Evolutionary conservation across 1,284 basidiomycete genomes (phyloP).

Genomic region (Tilletia setariae): DNA sequence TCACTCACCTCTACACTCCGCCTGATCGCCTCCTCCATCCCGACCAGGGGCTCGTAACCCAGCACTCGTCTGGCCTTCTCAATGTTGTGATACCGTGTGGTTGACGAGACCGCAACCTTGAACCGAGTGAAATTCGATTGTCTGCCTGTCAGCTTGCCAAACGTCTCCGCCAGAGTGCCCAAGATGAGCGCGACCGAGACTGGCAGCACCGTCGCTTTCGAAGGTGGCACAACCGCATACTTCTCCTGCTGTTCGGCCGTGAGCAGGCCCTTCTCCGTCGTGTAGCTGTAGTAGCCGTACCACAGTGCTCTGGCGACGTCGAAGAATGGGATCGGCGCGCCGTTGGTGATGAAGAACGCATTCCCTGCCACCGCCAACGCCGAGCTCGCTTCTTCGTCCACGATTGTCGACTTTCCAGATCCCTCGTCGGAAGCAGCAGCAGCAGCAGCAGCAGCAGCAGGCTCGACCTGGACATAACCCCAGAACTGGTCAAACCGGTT

Average conservation of each 20-base stretch:
- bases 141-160: constrained; percentile 71
- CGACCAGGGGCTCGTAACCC: constrained; percentile 87
- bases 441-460: background rate
- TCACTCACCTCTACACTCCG: constrained; percentile 63
- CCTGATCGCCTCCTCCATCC: constrained; percentile 81
- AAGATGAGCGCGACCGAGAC: constrained; percentile 37
- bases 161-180: constrained; percentile 64
- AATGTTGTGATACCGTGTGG: constrained; percentile 82
- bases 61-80: constrained; percentile 88
- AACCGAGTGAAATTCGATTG: constrained; percentile 86
- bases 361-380: constrained; percentile 78
- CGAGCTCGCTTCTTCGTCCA: no score
- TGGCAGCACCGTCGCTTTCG: constrained; percentile 39
- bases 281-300: constrained; percentile 55
- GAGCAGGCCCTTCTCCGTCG: constrained; percentile 44
- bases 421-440: background rate
- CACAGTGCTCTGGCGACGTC: constrained; percentile 85
- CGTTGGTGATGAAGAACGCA: constrained; percentile 95
- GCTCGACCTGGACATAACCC: constrained; percentile 35
- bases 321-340: constrained; percentile 95
- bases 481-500: constrained; percentile 65
- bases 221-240: constrained; percentile 20
- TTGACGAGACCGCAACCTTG: constrained; percentile 68
- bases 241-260: background rate
- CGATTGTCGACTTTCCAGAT: background rate